A percentile compares a stretch with the other conserved stretches of the same genome.
Evolutionary conservation across 2,329 filamentous ascomycete genomes (phyloP).

Genomic region (Paecilomyces dactylethromorphus): DNA sequence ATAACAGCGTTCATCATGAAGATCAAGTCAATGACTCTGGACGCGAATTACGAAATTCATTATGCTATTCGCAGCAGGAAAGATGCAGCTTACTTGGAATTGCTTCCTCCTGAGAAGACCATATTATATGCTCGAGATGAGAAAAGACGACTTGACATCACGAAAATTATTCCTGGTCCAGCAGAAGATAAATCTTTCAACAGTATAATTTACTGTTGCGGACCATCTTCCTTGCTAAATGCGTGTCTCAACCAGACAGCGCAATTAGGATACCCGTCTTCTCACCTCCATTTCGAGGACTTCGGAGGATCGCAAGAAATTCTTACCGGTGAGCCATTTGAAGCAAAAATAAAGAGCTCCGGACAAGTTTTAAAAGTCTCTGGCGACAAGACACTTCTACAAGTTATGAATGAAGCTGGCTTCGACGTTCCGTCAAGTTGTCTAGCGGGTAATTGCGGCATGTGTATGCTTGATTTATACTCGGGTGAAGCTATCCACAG

Average conservation of each 20-base stretch:
- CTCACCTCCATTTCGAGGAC: neutral
- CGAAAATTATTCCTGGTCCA: neutral
- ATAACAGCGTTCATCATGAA: conserved; percentile 58
- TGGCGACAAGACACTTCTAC: neutral
- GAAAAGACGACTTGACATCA: neutral
- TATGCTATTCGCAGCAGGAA: neutral
- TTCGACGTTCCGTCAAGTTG: neutral
- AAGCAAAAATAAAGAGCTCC: neutral
- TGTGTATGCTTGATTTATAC: neutral
- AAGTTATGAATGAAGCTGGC: neutral
- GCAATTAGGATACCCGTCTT: neutral
- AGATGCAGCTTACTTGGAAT: neutral
- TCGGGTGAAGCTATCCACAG: neutral
- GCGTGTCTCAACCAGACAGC: neutral
- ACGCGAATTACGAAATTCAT: neutral
- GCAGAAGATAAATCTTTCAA: too few relatives aligned
- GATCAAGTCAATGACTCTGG: conserved; percentile 24
- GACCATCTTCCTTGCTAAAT: neutral
- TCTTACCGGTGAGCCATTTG: neutral
- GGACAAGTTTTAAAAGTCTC: neutral
- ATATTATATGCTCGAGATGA: neutral
- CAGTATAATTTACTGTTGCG: neutral
- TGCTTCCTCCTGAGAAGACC: neutral
- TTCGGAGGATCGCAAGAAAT: neutral
- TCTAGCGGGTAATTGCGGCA: neutral